phyloP scores from a whole-genome alignment of 164 flowering plant species.

The Piper betle region DNA sequence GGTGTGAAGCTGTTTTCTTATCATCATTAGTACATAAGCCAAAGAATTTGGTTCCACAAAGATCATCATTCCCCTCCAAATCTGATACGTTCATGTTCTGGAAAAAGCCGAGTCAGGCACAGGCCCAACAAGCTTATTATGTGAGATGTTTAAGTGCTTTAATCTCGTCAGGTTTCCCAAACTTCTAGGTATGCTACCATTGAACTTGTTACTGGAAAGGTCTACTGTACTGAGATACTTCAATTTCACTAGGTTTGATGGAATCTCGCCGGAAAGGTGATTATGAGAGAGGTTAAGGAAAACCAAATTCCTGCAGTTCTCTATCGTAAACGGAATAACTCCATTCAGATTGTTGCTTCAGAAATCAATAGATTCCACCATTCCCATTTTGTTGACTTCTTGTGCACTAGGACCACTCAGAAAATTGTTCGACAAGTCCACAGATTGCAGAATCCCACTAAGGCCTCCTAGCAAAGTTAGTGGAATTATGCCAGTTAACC shows the following conservation, averaged over 20 bases:
- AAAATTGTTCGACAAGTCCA: slow-evolving; percentile 54
- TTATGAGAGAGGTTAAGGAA: slow-evolving; percentile 58
- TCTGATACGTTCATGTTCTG: slow-evolving; percentile 18
- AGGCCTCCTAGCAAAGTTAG: slow-evolving; percentile 28
- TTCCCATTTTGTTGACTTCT: slow-evolving; percentile 52
- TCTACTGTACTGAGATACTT: slow-evolving; percentile 40
- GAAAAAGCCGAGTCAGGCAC: slow-evolving; percentile 50
- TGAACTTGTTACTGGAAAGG: slow-evolving; percentile 47
- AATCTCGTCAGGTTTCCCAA: slow-evolving; percentile 29
- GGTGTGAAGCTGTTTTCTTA: slow-evolving; percentile 6
- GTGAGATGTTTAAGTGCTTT: slow-evolving; percentile 56
- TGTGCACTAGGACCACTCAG: slow-evolving; percentile 38
- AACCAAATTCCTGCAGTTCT: slow-evolving; percentile 46
- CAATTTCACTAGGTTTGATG: slow-evolving; percentile 27
- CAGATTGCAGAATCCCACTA: slow-evolving; percentile 32
- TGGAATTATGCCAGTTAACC: slow-evolving; percentile 47
- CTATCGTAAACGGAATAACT: slow-evolving; percentile 36
- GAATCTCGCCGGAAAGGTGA: slow-evolving; percentile 35
- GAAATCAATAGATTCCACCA: slow-evolving; percentile 60
- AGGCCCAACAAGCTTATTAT: slow-evolving; percentile 58
- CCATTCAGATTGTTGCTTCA: slow-evolving; percentile 65
- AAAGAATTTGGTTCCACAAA: slow-evolving; percentile 42
- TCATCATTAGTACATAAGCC: slow-evolving; percentile 23
- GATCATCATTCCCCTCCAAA: slow-evolving; percentile 49
- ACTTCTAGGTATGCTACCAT: slow-evolving; percentile 44